Conservation (phyloP, 2,329 filamentous ascomycete genomes). For the Dactylellina parvicollis region DNA sequence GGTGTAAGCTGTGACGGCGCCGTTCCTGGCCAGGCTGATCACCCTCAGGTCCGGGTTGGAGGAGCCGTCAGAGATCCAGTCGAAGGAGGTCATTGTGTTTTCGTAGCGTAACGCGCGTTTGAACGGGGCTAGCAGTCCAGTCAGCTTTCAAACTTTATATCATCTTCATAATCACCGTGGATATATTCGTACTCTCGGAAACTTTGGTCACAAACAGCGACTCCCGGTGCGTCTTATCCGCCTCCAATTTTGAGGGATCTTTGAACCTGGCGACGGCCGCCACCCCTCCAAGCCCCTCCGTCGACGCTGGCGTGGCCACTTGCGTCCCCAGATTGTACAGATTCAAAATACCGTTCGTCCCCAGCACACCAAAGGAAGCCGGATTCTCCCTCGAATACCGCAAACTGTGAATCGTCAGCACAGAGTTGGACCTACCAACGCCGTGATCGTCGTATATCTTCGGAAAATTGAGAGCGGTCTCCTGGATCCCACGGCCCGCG, state of each 20-base stretch:
- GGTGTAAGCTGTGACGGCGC: conserved; percentile 45
- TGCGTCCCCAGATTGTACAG: conserved; percentile 55
- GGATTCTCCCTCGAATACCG: conserved; percentile 56
- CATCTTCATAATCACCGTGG: background rate
- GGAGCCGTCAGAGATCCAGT: conserved; percentile 56
- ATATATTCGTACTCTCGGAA: conserved; percentile 51
- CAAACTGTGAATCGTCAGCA: conserved; percentile 54
- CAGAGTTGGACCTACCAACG: conserved; percentile 31
- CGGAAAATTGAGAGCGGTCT: conserved; percentile 55
- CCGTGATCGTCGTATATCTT: conserved; percentile 54
- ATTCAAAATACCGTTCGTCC: conserved; percentile 55
- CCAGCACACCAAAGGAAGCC: conserved; percentile 57
- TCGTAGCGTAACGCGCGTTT: conserved; percentile 44
- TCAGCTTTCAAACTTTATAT: background rate
- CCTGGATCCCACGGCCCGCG: conserved; percentile 49
- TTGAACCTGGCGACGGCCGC: conserved; percentile 48
- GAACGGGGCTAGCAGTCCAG: conserved; percentile 48
- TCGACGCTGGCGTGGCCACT: conserved; percentile 40
- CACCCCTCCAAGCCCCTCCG: conserved; percentile 51
- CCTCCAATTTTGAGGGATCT: conserved; percentile 47
- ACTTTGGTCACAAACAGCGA: conserved; percentile 55
- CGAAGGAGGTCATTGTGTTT: conserved; percentile 56
- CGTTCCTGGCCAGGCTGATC: conserved; percentile 53
- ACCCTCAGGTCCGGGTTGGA: conserved; percentile 36
- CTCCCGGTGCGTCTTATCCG: conserved; percentile 37